Evolutionary conservation across 129 eudicot genomes (phyloP).

Genomic region (Flaveria linearis): DNA sequence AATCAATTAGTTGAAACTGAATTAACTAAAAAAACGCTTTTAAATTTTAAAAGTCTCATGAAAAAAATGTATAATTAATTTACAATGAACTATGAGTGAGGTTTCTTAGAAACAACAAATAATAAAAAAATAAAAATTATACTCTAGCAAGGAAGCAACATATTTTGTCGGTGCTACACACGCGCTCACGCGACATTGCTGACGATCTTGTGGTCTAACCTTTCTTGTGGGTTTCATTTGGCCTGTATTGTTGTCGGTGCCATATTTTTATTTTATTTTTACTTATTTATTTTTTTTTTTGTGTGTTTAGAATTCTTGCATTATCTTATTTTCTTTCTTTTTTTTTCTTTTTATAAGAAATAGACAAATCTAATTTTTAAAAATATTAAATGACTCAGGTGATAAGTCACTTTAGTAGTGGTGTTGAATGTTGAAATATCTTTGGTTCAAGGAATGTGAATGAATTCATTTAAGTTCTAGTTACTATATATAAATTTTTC

Average conservation of each 20-base stretch:
- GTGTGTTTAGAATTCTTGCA: no score
- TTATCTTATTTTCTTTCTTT: background rate
- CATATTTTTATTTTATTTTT: background rate
- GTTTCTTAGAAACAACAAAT: no score
- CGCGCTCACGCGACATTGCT: background rate
- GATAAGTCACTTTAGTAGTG: background rate
- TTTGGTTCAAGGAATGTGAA: no score
- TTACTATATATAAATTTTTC: no score
- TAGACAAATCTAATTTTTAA: background rate
- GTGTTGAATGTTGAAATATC: background rate
- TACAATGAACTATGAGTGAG: no score
- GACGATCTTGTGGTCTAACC: constrained; percentile 8
- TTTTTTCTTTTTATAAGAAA: background rate
- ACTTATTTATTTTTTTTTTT: no score
- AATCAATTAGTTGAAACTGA: no score
- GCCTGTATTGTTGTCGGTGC: constrained; percentile 19
- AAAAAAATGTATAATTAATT: no score
- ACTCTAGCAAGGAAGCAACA: background rate
- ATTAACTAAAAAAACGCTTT: no score
- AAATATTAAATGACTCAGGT: background rate
- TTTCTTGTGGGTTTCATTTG: constrained; percentile 10
- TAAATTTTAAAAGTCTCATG: no score
- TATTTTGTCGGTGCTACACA: constrained; percentile 9
- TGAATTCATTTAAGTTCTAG: no score
- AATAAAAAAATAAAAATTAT: no score